Evolutionary conservation across 208 protist genomes (phyloP).

Genomic region (Trypanosomatidae sp.): DNA sequence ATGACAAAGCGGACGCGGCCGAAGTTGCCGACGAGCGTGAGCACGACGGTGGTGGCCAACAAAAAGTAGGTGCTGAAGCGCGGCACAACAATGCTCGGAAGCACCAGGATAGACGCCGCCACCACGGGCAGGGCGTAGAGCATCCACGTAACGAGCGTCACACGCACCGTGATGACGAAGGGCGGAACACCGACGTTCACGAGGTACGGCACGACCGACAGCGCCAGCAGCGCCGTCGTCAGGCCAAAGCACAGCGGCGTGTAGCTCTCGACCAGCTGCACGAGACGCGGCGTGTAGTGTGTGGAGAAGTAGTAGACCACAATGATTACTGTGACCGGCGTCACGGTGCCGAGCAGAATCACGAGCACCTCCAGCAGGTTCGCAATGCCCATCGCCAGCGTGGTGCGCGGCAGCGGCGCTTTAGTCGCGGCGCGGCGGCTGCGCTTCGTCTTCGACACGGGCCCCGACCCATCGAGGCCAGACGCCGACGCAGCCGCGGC

Average conservation of each 20-base stretch:
- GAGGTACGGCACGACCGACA: constrained; percentile 70
- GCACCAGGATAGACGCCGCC: constrained; percentile 19
- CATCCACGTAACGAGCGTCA: constrained; percentile 42
- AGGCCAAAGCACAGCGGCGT: constrained; percentile 31
- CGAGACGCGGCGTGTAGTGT: constrained; percentile 41
- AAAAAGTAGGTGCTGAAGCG: constrained; percentile 48
- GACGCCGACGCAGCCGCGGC: background rate
- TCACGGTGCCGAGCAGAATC: constrained; percentile 40
- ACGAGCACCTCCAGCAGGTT: constrained; percentile 57
- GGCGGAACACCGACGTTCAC: constrained; percentile 38
- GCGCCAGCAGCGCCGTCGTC: constrained; percentile 28
- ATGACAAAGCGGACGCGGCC: constrained; percentile 40
- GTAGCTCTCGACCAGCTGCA: constrained; percentile 31
- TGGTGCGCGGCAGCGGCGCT: too few species aligned
- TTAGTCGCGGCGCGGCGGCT: too few species aligned
- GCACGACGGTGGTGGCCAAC: constrained; percentile 7
- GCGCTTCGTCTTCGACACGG: background rate
- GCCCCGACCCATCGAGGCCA: too few species aligned
- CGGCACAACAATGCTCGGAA: constrained; percentile 40
- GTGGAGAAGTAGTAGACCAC: constrained; percentile 48
- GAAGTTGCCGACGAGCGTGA: constrained; percentile 36
- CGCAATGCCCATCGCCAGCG: constrained; percentile 26
- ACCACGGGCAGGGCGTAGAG: constrained; percentile 56
- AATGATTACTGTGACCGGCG: constrained; percentile 41
- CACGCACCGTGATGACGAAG: constrained; percentile 37